Conservation (phyloP, 805 yeast genomes). For the Hyphopichia homilentoma region DNA sequence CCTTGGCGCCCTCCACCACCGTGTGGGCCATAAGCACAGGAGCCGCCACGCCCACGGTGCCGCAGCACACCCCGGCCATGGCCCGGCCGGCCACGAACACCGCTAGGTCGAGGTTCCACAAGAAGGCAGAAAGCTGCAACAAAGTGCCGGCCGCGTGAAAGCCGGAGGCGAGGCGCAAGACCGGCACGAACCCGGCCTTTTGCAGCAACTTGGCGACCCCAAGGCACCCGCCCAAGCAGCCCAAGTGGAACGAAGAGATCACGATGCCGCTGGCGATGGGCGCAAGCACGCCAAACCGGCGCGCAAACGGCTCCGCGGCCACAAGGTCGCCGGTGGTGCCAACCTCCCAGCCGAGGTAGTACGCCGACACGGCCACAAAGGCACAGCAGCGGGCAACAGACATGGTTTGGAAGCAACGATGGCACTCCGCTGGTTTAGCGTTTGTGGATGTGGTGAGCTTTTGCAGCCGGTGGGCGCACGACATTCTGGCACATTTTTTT, state of each 20-base stretch:
- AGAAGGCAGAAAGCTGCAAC: constrained; percentile 7
- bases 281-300: constrained; percentile 19
- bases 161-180: constrained; percentile 8
- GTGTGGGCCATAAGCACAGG: constrained; percentile 21
- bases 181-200: constrained; percentile 10
- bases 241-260: constrained; percentile 21
- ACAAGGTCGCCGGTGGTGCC: constrained; percentile 20
- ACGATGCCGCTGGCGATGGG: constrained; percentile 18
- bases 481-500: too few relatives aligned
- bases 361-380: too few relatives aligned
- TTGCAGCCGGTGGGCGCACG: too few relatives aligned
- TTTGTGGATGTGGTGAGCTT: too few relatives aligned
- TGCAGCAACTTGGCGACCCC: constrained; percentile 6
- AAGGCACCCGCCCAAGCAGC: constrained; percentile 18
- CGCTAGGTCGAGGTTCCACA: too few relatives aligned
- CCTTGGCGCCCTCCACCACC: constrained; percentile 10
- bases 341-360: constrained; percentile 25
- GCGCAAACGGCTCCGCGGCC: constrained; percentile 20
- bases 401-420: too few relatives aligned
- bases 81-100: too few relatives aligned
- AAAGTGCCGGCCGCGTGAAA: neutral
- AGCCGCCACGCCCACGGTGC: constrained; percentile 18
- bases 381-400: too few relatives aligned
- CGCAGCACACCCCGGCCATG: constrained; percentile 20
- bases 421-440: too few relatives aligned